Base-by-base conservation (phyloP, 169 alveolate species). In the Plasmodium berghei region DNA sequence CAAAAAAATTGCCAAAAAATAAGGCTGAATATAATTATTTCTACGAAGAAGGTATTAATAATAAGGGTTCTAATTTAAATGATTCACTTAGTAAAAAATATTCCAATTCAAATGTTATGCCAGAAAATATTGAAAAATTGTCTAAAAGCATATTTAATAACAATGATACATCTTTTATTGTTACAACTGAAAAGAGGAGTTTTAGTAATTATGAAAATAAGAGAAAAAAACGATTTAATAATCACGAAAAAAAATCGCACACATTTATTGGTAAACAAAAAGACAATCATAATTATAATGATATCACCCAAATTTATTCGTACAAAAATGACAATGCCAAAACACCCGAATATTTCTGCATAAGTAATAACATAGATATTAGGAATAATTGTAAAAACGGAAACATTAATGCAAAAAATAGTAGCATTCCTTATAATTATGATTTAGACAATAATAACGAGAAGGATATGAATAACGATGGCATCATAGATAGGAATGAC, bases 1-100 rank as follows among this genome's bases (percentile, higher is more conserved):
- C 64, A 52, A 80, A 67, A 59, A 80, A 80, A 26, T 66, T 80
- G 52, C 26, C 90, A 24, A 66, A 66, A 55, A 42, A 52, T 12
- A 80, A 80, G 45, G 72, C 73, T 34, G 83, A 52, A 42, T 80
- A 80, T 55, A 10, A 64, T 55, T 52, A 22, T 12, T 80, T 52
- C 5, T 80, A 80, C 46, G 90, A 67, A 67, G 90, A 66, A 22
- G 67, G 67, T 20, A 16, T 26, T 48, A 58, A 55, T 58, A 46
- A 24, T 40, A 58, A 40, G 28, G 67, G 67, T 16, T 58, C 34
- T 20, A n/a, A 58, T 58, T n/a, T 16, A 20, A 20, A 20, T n/a
- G 69, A 72, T 52, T 16, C 61, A 5, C 55, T 54, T 16, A 52
- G 69, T 40, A 72, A 22, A 28, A 55, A 73, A 12, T 34, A 55